Conservation (phyloP, 2,329 filamentous ascomycete genomes). For the Fusarium albosuccineum region DNA sequence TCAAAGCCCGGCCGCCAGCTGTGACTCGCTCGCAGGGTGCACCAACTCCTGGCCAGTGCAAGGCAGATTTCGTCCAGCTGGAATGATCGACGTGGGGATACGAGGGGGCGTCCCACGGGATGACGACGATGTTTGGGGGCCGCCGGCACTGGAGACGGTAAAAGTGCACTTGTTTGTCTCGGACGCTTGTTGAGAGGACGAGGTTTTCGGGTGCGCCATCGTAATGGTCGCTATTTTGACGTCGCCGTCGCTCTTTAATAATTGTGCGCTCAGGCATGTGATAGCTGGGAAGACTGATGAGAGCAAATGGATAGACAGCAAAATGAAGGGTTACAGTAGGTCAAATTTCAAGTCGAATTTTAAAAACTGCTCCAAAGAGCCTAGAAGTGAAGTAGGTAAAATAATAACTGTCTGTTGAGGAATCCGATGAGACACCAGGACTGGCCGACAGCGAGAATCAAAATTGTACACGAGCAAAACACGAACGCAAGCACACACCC, state of each 20-base stretch:
- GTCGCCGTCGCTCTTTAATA: not conserved
- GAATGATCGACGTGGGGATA: constrained; percentile 12
- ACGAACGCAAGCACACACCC: constrained; percentile 1
- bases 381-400: constrained; percentile 2
- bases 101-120: not conserved
- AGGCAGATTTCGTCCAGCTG: constrained; percentile 1
- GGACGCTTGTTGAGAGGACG: not conserved
- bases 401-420: not conserved
- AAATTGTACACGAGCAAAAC: not conserved
- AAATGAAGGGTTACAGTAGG: not conserved
- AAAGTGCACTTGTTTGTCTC: not conserved
- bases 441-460: not conserved
- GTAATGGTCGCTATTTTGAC: constrained; percentile 4
- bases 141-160: not conserved
- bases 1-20: constrained; percentile 1
- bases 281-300: not conserved
- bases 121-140: constrained; percentile 6
- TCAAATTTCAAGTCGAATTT: not conserved
- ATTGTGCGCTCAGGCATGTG: not conserved
- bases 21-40: not conserved
- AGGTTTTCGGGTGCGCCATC: not conserved
- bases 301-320: not conserved
- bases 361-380: not conserved
- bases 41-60: not conserved
- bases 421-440: not conserved